Evolutionary conservation across 2,329 filamentous ascomycete genomes (phyloP), one percentile per base, ranked within the genome.

Genomic region (Nemania sp.): DNA sequence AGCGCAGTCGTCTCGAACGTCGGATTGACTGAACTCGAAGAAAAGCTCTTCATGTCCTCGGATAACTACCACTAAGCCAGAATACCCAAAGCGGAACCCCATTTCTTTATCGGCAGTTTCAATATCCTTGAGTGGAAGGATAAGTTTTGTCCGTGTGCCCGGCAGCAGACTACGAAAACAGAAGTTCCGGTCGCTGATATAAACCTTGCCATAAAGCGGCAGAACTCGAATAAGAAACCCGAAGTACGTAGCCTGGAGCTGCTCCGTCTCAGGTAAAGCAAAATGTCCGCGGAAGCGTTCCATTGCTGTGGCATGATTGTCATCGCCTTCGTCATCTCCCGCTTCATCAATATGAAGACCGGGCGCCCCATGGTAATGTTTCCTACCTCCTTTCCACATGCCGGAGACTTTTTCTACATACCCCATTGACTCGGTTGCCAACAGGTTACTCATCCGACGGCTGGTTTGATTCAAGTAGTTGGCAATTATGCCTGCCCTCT

Each of bases 381-480:
- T 94, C 74, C 91, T 90, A 13, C 93, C 93, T 38, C 96, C 96
- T 73, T 94, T 93, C 89, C 96, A 96, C 92, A 98, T 98, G 43
- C 94, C 95, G 0, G 95, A 97, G 0, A 98, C 94, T 79, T 98
- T 98, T 77, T 97, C 94, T 35, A 97, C 91, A 77, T 98, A 98
- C 1, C 93, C 94, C 90, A 97, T 97, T 0, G 95, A 97, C 78
- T 98, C 94, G 0, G 91, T 93, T 6, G 95, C 93, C 53, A 98
- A 82, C 8, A 97, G 82, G 29, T 85, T 93, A 68, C 93, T 93
- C 89, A 98, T 93, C 38, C 89, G 89, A 73, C 92, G 92, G 24
- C 93, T 91, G 24, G 92, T 89, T 64, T 87, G 91, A 76, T 92
- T 93, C 59, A 98, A 83, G 77, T 94, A 97, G 54, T 90, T 93